Percentiles rank a stretch among this genome's conserved stretches.
phyloP scores from a whole-genome alignment of 2,329 filamentous ascomycete genomes.

The Cladosporium sp. region DNA sequence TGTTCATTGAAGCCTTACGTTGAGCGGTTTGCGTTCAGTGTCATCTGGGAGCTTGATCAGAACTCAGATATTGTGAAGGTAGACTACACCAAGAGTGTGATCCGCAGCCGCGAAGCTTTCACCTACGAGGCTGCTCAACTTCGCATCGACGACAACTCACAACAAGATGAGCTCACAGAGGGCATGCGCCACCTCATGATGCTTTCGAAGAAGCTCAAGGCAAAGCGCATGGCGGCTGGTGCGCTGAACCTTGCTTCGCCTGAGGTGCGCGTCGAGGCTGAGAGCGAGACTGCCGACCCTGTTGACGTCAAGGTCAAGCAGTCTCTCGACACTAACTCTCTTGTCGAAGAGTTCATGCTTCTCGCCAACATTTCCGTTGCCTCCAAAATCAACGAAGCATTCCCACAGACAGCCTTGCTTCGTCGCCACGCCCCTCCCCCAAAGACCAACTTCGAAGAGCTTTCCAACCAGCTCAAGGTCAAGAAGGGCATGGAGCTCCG shows the following conservation, averaged over 20 bases:
- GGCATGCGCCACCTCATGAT: constrained; percentile 85
- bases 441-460: constrained; percentile 94
- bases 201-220: constrained; percentile 88
- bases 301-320: constrained; percentile 96
- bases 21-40: constrained; percentile 65
- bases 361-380: constrained; percentile 96
- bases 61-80: constrained; percentile 81
- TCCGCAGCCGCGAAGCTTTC: constrained; percentile 93
- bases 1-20: constrained; percentile 97
- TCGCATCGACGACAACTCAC: constrained; percentile 84
- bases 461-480: constrained; percentile 84
- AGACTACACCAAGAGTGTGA: constrained; percentile 97
- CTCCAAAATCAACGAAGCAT: constrained; percentile 83
- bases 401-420: constrained; percentile 92
- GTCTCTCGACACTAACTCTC: constrained; percentile 90
- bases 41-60: constrained; percentile 76
- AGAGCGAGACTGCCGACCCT: constrained; percentile 93
- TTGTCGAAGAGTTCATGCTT: constrained; percentile 99
- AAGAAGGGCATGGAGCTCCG: constrained; percentile 80
- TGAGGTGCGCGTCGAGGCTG: constrained; percentile 92
- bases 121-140: constrained; percentile 96
- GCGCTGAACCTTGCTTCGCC: constrained; percentile 96
- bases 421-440: constrained; percentile 90
- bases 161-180: constrained; percentile 84
- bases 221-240: constrained; percentile 95